These are phyloP conservation scores for Aureobasidium zeae DNA, from an alignment of 2,329 filamentous ascomycete species.

Conservation along the genomic window DNA sequence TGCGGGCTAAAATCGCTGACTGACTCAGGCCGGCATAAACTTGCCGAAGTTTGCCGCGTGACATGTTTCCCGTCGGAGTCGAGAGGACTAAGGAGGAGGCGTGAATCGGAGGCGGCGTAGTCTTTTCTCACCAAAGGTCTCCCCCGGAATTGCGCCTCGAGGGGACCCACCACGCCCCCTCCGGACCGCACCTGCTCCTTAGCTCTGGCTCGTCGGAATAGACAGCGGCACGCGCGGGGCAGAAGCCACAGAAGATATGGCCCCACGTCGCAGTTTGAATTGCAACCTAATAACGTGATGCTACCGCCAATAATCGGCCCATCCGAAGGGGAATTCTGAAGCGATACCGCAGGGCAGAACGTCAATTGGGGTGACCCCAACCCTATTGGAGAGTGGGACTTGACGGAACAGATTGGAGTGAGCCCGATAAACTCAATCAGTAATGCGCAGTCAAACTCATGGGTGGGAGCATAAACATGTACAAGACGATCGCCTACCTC, in stretches of 20 bases:
- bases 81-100: too few species aligned
- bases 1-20: neutral
- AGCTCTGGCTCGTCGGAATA: too few species aligned
- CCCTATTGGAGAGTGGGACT: neutral
- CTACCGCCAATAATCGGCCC: slow-evolving; percentile 12
- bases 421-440: slow-evolving; percentile 4
- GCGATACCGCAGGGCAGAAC: slow-evolving; percentile 11
- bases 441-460: slow-evolving; percentile 9
- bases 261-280: slow-evolving; percentile 7
- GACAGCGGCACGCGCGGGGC: too few species aligned
- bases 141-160: too few species aligned
- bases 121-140: too few species aligned
- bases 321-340: slow-evolving; percentile 1
- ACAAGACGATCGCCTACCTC: neutral
- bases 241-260: too few species aligned
- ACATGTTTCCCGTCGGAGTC: too few species aligned
- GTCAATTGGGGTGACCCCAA: too few species aligned
- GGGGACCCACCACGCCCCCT: too few species aligned
- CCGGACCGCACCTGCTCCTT: too few species aligned
- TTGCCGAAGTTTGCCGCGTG: slow-evolving; percentile 11
- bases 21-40: slow-evolving; percentile 5
- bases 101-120: too few species aligned
- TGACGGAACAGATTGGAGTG: slow-evolving; percentile 1
- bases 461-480: slow-evolving; percentile 1
- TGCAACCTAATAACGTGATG: slow-evolving; percentile 6